Evolutionary conservation across 805 yeast species (phyloP).

Genomic region (Grigorovia transvaalensis): DNA sequence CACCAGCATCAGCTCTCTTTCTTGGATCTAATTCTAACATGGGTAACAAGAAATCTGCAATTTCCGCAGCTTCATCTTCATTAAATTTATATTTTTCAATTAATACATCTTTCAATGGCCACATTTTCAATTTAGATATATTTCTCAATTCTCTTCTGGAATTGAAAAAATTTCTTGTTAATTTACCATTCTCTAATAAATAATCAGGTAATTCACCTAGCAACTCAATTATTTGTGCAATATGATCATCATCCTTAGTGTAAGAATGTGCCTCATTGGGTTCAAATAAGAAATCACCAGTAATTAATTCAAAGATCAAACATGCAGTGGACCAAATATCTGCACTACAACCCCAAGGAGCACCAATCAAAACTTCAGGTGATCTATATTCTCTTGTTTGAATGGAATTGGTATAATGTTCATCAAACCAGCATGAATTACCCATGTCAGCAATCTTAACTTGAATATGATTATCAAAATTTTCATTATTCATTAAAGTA

Average conservation of each 20-base stretch:
- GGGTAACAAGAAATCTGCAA: slow-evolving; percentile 70
- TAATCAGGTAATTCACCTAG: slow-evolving; percentile 58
- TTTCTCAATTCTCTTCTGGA: slow-evolving; percentile 61
- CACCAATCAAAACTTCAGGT: slow-evolving; percentile 75
- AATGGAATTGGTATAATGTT: slow-evolving; percentile 78
- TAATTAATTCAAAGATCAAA: slow-evolving; percentile 75
- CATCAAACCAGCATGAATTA: slow-evolving; percentile 73
- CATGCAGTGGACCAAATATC: slow-evolving; percentile 97
- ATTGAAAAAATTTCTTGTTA: slow-evolving; percentile 55
- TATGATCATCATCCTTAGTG: slow-evolving; percentile 87
- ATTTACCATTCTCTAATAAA: slow-evolving; percentile 48
- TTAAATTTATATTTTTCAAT: slow-evolving; percentile 75
- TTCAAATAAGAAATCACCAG: slow-evolving; percentile 92
- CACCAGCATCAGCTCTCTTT: slow-evolving; percentile 89
- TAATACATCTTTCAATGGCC: slow-evolving; percentile 78
- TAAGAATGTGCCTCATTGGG: slow-evolving; percentile 68
- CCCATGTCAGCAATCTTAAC: slow-evolving; percentile 92
- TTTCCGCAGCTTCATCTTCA: slow-evolving; percentile 55
- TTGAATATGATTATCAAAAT: slow-evolving; percentile 43
- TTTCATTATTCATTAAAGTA: slow-evolving; percentile 1
- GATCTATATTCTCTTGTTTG: slow-evolving; percentile 90
- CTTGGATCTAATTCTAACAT: slow-evolving; percentile 77
- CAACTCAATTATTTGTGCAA: slow-evolving; percentile 87
- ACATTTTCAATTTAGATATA: slow-evolving; percentile 73
- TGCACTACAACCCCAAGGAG: slow-evolving; percentile 88